A percentile compares a stretch with the other conserved stretches of the same genome.
Conservation (phyloP, 1,284 basidiomycete species). For the Puccinia novopanici region DNA sequence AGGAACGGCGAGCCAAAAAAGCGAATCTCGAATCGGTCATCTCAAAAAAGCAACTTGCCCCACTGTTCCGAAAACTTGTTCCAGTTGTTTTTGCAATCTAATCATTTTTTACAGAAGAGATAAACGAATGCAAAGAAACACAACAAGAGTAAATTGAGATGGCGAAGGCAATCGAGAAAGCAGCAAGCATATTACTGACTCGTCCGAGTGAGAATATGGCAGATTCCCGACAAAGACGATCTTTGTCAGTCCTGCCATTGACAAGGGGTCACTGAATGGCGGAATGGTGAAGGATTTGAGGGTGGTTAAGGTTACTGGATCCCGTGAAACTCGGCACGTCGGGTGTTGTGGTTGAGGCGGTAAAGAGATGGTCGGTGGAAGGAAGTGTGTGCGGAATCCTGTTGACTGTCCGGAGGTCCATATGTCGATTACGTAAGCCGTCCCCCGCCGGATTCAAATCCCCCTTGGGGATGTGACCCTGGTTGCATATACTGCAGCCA, state of each 20-base stretch:
- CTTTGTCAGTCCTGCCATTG: slow-evolving; percentile 48
- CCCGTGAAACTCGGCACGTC: not conserved
- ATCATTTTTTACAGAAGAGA: not conserved
- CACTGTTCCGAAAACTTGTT: slow-evolving; percentile 44
- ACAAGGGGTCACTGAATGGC: slow-evolving; percentile 25
- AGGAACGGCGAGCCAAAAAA: not conserved
- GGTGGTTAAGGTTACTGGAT: not conserved
- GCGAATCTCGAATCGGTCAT: not conserved
- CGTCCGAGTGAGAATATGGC: slow-evolving; percentile 49
- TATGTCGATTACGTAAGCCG: not conserved
- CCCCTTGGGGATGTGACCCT: too few relatives aligned
- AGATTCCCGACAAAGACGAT: slow-evolving; percentile 49
- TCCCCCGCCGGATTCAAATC: not conserved
- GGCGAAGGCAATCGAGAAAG: not conserved
- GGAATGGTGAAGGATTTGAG: slow-evolving; percentile 21
- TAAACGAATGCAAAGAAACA: not conserved
- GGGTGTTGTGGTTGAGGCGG: not conserved
- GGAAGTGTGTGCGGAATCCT: too few relatives aligned
- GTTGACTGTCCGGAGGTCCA: not conserved
- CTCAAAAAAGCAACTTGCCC: slow-evolving; percentile 17
- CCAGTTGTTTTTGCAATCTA: slow-evolving; percentile 44
- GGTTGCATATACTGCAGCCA: too few relatives aligned
- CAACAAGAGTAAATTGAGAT: not conserved
- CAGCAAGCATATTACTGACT: slow-evolving; percentile 14
- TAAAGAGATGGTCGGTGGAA: too few relatives aligned